These are phyloP conservation scores for Corrigiola litoralis DNA, from an alignment of 179 eudicot genomes.

Conservation along the genomic window DNA sequence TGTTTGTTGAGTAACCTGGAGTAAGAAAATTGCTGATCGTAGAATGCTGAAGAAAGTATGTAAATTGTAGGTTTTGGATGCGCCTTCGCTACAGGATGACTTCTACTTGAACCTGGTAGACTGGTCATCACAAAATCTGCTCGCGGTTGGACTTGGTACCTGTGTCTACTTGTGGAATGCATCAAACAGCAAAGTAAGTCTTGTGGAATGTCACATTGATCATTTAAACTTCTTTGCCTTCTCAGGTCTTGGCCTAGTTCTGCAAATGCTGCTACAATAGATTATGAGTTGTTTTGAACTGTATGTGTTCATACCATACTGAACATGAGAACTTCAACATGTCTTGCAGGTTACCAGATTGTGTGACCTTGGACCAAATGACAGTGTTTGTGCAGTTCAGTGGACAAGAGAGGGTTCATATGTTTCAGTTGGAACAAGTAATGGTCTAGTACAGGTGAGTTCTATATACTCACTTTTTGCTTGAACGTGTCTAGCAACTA, in stretches of 20 bases:
- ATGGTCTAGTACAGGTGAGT: constrained; percentile 87
- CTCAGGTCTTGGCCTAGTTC: background rate
- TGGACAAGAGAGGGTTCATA: constrained; percentile 99
- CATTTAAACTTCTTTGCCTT: background rate
- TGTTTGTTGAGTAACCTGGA: too few species aligned
- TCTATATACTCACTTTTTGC: background rate
- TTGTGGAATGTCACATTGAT: background rate
- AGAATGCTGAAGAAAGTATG: background rate
- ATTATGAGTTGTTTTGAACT: too few species aligned
- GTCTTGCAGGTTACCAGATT: constrained; percentile 69
- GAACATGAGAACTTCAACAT: background rate
- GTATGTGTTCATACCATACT: background rate
- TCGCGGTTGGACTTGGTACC: constrained; percentile 93
- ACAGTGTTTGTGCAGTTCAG: constrained; percentile 84
- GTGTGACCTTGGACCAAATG: constrained; percentile 87
- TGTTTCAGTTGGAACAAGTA: constrained; percentile 81
- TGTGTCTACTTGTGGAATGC: constrained; percentile 96
- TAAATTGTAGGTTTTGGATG: constrained; percentile 78
- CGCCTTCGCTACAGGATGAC: constrained; percentile 93
- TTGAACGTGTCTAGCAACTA: background rate
- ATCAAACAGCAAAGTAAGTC: constrained; percentile 73
- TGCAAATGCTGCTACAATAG: too few species aligned
- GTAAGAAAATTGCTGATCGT: background rate
- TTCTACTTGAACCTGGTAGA: constrained; percentile 92
- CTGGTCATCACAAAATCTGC: constrained; percentile 93